Evolutionary conservation across 2,329 filamentous ascomycete species (phyloP), one percentile per base, ranked within the genome.

Genomic region (Achaetomium macrosporum): DNA sequence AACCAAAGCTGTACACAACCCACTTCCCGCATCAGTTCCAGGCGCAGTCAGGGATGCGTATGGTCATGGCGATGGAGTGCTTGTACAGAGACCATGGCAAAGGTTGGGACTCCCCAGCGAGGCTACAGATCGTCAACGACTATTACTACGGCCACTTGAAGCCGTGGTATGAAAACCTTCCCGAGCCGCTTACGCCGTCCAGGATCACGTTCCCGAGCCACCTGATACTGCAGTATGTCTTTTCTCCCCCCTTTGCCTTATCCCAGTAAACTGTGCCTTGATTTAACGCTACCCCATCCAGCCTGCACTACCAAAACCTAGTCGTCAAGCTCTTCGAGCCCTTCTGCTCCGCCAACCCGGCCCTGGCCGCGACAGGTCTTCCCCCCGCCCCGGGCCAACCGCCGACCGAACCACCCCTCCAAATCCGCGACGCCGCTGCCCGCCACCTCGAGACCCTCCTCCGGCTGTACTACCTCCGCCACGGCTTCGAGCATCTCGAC

Each of bases 381-480:
- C 35, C n/a, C 11, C 35, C 35, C 4, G 8, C 35, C 6, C 9
- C 7, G 15, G 16, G 15, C 20, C 10, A 7, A 2, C 5, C n/a
- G n/a, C n/a, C 20, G 20, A 7, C 11, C n/a, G 29, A 20, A 13
- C n/a, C 13, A 37, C 17, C 36, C 31, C 17, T 40, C 16, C 10
- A 42, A 7, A 47, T 47, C 25, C 42, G 47, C 15, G 42, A 50
- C 63, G 16, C 62, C 61, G 10, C 59, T 60, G 30, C 37, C 54
- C 47, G 53, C 57, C 59, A 59, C 39, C 57, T 67, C 5, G 63
- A 65, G 42, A 63, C 64, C 7, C 53, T 67, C 5, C 19, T 66
- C n/a, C 62, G 64, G 12, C 39, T 66, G 15, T 66, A 66, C 53
- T 68, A 66, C 46, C 54, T 62, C 15, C 65, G 66, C 2, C 66